These are phyloP conservation scores for Adansonia grandidieri DNA, from an alignment of 441 rosid genomes.

Conservation along the genomic window DNA sequence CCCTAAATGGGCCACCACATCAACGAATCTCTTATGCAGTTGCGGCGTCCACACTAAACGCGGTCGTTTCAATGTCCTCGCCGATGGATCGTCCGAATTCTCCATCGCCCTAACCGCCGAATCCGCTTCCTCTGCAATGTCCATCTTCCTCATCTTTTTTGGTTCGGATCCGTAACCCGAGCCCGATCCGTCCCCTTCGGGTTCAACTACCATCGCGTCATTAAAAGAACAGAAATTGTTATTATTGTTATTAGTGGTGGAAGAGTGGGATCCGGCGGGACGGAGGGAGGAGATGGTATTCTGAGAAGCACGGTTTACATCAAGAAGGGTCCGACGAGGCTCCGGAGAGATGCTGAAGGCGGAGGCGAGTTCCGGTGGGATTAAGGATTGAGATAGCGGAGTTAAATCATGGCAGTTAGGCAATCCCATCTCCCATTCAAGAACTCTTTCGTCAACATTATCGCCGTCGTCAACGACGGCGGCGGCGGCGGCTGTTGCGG, in stretches of 20 bases:
- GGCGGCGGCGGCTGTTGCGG: background rate
- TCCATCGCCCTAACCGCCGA: slow-evolving; percentile 51
- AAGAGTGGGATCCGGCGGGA: slow-evolving; percentile 37
- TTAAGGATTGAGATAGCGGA: slow-evolving; percentile 68
- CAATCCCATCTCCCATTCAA: slow-evolving; percentile 88
- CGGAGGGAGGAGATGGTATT: slow-evolving; percentile 63
- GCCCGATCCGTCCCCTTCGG: slow-evolving; percentile 46
- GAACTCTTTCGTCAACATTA: slow-evolving; percentile 63
- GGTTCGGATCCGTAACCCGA: slow-evolving; percentile 49
- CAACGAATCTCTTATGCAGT: slow-evolving; percentile 95
- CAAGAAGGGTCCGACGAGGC: slow-evolving; percentile 54
- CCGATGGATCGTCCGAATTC: slow-evolving; percentile 53
- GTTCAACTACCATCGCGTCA: slow-evolving; percentile 44
- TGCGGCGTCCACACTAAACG: slow-evolving; percentile 99
- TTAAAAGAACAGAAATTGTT: slow-evolving; percentile 45
- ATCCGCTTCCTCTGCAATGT: slow-evolving; percentile 61
- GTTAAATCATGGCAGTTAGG: slow-evolving; percentile 77
- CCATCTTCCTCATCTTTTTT: slow-evolving; percentile 60
- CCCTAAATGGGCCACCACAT: slow-evolving; percentile 88
- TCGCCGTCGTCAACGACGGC: slow-evolving; percentile 8
- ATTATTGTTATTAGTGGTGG: slow-evolving; percentile 39
- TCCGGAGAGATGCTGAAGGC: slow-evolving; percentile 87
- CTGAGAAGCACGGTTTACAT: slow-evolving; percentile 74
- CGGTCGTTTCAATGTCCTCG: slow-evolving; percentile 67
- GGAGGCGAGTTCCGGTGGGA: slow-evolving; percentile 80